Base-by-base conservation (phyloP, 768 basidiomycete species). In the Hericium erinaceus region DNA sequence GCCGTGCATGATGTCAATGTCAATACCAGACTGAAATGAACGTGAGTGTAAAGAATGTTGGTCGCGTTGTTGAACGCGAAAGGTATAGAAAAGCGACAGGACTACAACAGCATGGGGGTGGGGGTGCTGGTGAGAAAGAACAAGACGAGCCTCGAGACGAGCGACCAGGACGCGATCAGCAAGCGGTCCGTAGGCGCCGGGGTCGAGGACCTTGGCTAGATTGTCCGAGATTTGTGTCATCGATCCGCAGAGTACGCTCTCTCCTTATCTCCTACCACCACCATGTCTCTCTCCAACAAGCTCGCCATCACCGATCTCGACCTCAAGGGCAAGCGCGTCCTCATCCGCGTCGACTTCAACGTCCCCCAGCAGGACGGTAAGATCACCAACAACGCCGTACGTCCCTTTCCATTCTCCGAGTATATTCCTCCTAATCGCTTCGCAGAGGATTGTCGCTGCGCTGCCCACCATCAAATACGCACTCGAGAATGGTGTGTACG, bases 321-420 rank as follows among this genome's bases (percentile, higher is more conserved):
- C 64, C 84, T 98, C 79, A 83, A 82, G 64, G 87, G 77, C 66
- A 92, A 89, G 72, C 89, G 90, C 62, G 90, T 94, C 64, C 87
- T 95, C 68, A 90, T 95, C 68, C 89, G 92, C 64, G 94, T 95
- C 64, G 93, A 95, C 77, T 95, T 95, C 78, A 95, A 95, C 70
- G 93, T 95, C 59, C 93, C 93, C 61, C 86, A 92, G 74, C 81
- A 87, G 66, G 87, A 92, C 68, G 88, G 87, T 52, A 85, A 85
- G 69, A 94, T 98, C 79, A 95, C 95, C 48, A 99, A 98, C 76
- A 87, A 92, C 62, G 94, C 94, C 57, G 95, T 97, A 70, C 61
- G 93, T 77, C 48, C 55, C 28, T 4, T 26, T 58, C 52, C 46
- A 51, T 59, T 41, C 51, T 59, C 53, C 48, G 24, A 57, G 33